Evolutionary conservation across 1,139 yeast genomes (phyloP).

Genomic region (Hansenula lynferdii): DNA sequence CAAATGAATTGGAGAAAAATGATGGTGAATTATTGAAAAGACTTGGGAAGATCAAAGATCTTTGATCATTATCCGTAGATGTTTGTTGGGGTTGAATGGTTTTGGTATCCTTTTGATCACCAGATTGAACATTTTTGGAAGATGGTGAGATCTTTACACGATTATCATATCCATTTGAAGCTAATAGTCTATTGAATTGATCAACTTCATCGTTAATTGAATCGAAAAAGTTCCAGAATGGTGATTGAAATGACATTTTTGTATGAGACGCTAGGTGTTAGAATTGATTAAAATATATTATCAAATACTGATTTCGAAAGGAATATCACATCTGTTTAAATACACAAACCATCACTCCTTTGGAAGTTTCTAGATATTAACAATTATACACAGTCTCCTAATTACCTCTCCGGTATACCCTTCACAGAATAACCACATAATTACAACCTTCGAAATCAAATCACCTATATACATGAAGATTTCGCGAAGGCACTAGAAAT

Average conservation of each 20-base stretch:
- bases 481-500: background rate
- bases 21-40: conserved; percentile 24
- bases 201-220: conserved; percentile 35
- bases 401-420: no score
- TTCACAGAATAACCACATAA: no score
- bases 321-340: no score
- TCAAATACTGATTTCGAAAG: no score
- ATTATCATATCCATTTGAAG: conserved; percentile 17
- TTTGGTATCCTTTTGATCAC: conserved; percentile 6
- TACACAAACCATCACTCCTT: no score
- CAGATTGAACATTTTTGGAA: conserved; percentile 4
- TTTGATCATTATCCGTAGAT: conserved; percentile 4
- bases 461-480: background rate
- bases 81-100: conserved; percentile 1
- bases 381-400: no score
- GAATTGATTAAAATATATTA: background rate
- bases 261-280: conserved; percentile 4
- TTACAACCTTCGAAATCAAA: no score
- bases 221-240: conserved; percentile 38
- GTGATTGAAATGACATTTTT: conserved; percentile 31
- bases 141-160: conserved; percentile 18
- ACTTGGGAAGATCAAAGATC: conserved; percentile 18
- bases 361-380: no score
- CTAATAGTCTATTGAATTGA: conserved; percentile 29
- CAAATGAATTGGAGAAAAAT: conserved; percentile 17